Base-by-base conservation (phyloP, 163 green algal genomes). In the Picocystis sp. region DNA sequence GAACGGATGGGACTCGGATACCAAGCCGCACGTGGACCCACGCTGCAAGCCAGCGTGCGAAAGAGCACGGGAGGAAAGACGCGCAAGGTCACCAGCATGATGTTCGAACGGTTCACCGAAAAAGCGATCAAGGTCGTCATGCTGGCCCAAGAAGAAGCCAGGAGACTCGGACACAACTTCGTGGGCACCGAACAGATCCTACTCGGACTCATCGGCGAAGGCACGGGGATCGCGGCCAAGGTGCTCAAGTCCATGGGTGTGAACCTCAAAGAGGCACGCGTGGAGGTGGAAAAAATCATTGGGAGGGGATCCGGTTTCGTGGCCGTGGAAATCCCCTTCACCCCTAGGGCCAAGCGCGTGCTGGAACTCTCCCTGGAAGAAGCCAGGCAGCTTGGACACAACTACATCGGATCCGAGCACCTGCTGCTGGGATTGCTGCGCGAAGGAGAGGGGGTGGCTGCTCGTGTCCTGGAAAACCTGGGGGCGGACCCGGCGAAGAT, bases 181-280 rank as follows among this genome's bases (percentile, higher is more conserved):
- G 29, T 93, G 0, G 71, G 60, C 19, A 83, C 82, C 2, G 78
- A 87, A 60, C 78, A 92, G 56, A 58, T 93, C 11, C 64, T 93
- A 19, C 72, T 93, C 10, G 83, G 83, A 22, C 63, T 92, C 14
- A 74, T 92, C 22, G 60, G 63, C 9, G 71, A 77, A 53, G 62
- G 75, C 48, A 97, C 87, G 1, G 90, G 91, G 51, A 99, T 99
- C 65, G 90, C 91, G 2, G 90, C 90, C 55, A 98, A 98, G 81
- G 91, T 99, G 48, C 77, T 99, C 35, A 98, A 97, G 79, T 85
- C 71, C 42, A 88, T 95, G 84, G 74, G 74, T 15, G 52, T 85
- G 8, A 79, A 67, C 0, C 22, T 68, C 1, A 75, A 86, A n/a
- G 25, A 14, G 11, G 72, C 59, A 42, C 67, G 69, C n/a, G 65